Percentiles rank a stretch among this genome's conserved stretches.
Evolutionary conservation across 345 rosid genomes (phyloP).

Genomic region (Gossypium australe): DNA sequence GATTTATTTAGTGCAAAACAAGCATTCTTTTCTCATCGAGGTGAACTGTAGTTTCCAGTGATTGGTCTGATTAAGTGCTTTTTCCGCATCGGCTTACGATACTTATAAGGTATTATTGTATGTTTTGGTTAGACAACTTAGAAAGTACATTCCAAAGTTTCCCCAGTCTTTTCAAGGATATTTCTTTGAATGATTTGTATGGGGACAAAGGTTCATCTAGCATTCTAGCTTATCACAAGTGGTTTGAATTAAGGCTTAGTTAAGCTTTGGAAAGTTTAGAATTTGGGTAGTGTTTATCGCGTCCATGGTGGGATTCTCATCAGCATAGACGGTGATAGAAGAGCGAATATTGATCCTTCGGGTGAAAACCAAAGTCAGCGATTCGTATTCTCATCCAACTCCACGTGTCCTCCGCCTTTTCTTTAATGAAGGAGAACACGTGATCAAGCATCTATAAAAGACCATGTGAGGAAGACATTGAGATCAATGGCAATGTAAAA

Average conservation of each 20-base stretch:
- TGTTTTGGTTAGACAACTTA: neutral
- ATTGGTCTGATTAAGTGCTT: neutral
- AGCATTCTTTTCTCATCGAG: neutral
- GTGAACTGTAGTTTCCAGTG: neutral
- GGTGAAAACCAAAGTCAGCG: conserved; percentile 16
- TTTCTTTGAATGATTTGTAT: neutral
- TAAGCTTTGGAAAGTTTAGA: neutral
- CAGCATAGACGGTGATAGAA: conserved; percentile 19
- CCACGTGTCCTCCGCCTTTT: conserved; percentile 13
- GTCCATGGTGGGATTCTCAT: conserved; percentile 24
- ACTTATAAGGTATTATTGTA: neutral
- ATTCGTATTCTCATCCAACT: conserved; percentile 23
- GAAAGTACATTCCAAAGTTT: neutral
- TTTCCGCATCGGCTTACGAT: neutral
- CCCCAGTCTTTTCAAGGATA: neutral
- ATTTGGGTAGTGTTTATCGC: conserved; percentile 17
- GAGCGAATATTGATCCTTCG: conserved; percentile 25
- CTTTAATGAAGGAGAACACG: conserved; percentile 22
- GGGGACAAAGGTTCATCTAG: neutral
- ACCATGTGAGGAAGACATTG: conserved; percentile 7
- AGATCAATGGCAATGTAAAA: neutral
- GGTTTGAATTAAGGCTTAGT: neutral
- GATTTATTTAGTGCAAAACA: neutral
- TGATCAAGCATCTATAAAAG: conserved; percentile 21
- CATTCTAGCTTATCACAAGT: neutral